Base-by-base conservation (phyloP, 352 stramenopile species). In the Phytophthora megakarya region DNA sequence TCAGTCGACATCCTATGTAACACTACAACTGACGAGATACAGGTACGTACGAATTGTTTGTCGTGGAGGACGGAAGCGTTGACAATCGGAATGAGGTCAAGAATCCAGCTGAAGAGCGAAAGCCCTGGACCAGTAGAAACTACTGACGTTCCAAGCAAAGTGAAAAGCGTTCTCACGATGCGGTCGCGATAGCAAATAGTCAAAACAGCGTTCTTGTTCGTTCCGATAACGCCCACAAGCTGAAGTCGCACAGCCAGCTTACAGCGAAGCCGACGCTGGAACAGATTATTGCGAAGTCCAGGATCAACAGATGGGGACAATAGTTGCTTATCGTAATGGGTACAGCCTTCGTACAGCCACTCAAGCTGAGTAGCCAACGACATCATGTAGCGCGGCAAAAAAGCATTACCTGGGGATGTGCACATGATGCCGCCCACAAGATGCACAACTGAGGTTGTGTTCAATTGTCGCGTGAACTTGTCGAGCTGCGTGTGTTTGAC, bases 361-460 rank as follows among this genome's bases (percentile, higher is more conserved):
- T 94, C 87, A 9, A 94, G 53, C 53, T 96, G 87, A 33, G 67
- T 60, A 9, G 82, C 83, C n/a, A 96, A 54, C 7, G 87, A 96
- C 79, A 92, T 92, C 76, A 96, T 90, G 74, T 92, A 94, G n/a
- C 83, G 80, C 13, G 84, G 85, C 45, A 96, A 60, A 62, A 94
- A 93, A 3, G 84, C 78, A 5, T 80, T 80, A 9, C 82, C 87
- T 8, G 78, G 68, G 15, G 74, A 72, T 4, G 81, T 89, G 53
- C 80, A 87, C 70, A 96, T 93, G 43, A 93, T 91, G 11, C 80
- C 76, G 3, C 79, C 79, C 19, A 92, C 83, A 7, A 94, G 75
- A 33, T 81, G 81, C 12, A 93, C 78, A 18, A 91, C 78, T 0
- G 83, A 89, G 1, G 79, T 85, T 3, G 78, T 83, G 52, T 92